Percentiles rank a stretch among this genome's conserved stretches.
Evolutionary conservation across 306 rosid genomes (phyloP).

Genomic region (Dalbergia cultrata): DNA sequence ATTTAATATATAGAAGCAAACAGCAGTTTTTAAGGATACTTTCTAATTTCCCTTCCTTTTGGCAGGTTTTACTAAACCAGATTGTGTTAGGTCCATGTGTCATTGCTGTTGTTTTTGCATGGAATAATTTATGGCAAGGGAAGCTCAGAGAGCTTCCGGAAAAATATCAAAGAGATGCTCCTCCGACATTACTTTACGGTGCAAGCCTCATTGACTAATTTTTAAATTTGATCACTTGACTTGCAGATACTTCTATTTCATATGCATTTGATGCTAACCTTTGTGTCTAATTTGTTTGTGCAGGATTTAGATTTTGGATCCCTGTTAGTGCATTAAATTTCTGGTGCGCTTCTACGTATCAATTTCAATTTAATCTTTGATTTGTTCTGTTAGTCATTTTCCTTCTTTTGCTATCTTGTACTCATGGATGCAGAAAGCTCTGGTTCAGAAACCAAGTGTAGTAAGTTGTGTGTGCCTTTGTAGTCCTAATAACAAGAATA

Average conservation of each 20-base stretch:
- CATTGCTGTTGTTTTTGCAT: slow-evolving; percentile 91
- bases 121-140: slow-evolving; percentile 89
- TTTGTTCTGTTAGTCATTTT: slow-evolving; percentile 5
- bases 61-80: slow-evolving; percentile 90
- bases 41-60: slow-evolving; percentile 29
- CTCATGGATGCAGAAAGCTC: background rate
- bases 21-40: slow-evolving; percentile 12
- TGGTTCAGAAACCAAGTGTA: slow-evolving; percentile 5
- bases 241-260: slow-evolving; percentile 30
- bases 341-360: slow-evolving; percentile 57
- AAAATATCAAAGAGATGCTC: slow-evolving; percentile 83
- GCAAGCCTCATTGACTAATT: slow-evolving; percentile 27
- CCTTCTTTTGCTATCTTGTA: background rate
- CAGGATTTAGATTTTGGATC: slow-evolving; percentile 98
- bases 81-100: slow-evolving; percentile 89
- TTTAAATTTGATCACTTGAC: slow-evolving; percentile 14
- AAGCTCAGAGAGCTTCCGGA: slow-evolving; percentile 84
- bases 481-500: background rate
- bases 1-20: background rate
- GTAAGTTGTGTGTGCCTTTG: background rate
- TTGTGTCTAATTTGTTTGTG: slow-evolving; percentile 37
- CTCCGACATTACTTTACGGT: slow-evolving; percentile 83
- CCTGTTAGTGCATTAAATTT: slow-evolving; percentile 89
- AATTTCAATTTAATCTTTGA: slow-evolving; percentile 30
- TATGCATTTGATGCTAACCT: slow-evolving; percentile 12